phyloP scores from a whole-genome alignment of 2,329 filamentous ascomycete species.

The Phaeomoniella chlamydospora region DNA sequence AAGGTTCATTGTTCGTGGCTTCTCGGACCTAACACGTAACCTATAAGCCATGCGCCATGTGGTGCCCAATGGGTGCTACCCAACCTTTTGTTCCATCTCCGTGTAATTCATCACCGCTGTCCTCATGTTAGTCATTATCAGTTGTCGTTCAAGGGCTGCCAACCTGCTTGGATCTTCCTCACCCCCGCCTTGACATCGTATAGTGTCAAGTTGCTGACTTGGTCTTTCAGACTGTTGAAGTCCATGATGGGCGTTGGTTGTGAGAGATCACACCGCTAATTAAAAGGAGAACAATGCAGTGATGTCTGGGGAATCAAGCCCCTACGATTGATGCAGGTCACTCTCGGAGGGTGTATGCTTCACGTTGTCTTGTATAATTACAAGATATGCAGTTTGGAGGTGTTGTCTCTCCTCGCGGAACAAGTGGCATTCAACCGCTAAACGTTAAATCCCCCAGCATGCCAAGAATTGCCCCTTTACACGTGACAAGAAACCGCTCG shows the following conservation, averaged over 20 bases:
- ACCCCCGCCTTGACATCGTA: constrained; percentile 94
- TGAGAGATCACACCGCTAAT: too few relatives aligned
- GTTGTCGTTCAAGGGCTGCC: constrained; percentile 12
- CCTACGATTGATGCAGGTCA: too few relatives aligned
- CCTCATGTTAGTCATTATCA: constrained; percentile 1
- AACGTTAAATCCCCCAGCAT: too few relatives aligned
- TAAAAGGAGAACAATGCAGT: too few relatives aligned
- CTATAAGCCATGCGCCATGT: constrained; percentile 8
- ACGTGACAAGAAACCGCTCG: too few relatives aligned
- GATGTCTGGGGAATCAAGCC: too few relatives aligned
- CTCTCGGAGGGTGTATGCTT: too few relatives aligned
- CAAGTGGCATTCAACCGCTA: too few relatives aligned
- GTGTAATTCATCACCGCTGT: constrained; percentile 96
- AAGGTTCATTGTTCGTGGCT: constrained; percentile 97
- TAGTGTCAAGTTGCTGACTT: constrained; percentile 80
- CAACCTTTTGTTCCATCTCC: constrained; percentile 66
- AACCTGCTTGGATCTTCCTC: constrained; percentile 94
- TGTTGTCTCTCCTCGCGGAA: too few relatives aligned
- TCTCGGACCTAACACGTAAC: constrained; percentile 63
- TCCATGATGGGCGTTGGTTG: constrained; percentile 68
- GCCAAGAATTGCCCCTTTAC: too few relatives aligned
- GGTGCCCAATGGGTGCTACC: constrained; percentile 10
- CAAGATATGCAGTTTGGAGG: too few relatives aligned
- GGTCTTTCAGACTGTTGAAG: constrained; percentile 68
- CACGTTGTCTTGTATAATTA: too few relatives aligned